A percentile compares a stretch with the other conserved stretches of the same genome.
These are phyloP conservation scores for Metschnikowia proteae DNA, from an alignment of 805 yeast genomes.

Conservation along the genomic window DNA sequence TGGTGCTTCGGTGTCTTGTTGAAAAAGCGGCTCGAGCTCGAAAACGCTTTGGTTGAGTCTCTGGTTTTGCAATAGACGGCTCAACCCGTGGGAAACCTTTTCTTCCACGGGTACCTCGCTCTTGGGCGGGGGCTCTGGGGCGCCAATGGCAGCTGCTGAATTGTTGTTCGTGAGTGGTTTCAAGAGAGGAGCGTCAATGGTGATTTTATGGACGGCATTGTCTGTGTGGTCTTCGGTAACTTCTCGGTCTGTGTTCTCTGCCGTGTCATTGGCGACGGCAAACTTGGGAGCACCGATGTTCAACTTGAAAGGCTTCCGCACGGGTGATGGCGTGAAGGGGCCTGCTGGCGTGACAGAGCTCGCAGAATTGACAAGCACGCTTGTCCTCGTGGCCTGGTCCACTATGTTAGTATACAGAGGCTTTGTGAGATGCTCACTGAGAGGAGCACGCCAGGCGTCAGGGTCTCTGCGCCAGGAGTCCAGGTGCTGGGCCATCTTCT, in stretches of 20 bases:
- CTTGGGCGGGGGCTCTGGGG: too few species aligned
- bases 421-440: background rate
- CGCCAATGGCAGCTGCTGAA: too few species aligned
- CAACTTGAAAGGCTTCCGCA: slow-evolving; percentile 1
- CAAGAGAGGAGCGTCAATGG: too few species aligned
- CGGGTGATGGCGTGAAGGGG: too few species aligned
- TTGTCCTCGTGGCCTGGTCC: background rate
- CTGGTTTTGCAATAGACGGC: background rate
- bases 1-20: background rate
- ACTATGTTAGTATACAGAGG: background rate
- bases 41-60: background rate
- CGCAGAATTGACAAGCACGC: background rate
- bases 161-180: background rate
- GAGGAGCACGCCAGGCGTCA: background rate
- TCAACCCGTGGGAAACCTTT: background rate
- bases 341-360: too few species aligned
- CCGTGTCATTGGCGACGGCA: background rate
- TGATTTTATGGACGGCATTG: too few species aligned
- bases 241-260: too few species aligned
- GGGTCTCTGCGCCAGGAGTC: background rate
- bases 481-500: background rate
- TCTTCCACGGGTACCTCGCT: background rate
- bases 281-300: background rate
- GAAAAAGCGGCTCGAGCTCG: background rate
- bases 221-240: too few species aligned